A percentile compares a stretch with the other conserved stretches of the same genome.
Conservation (phyloP, 257 asterid species). For the Echium plantagineum region DNA sequence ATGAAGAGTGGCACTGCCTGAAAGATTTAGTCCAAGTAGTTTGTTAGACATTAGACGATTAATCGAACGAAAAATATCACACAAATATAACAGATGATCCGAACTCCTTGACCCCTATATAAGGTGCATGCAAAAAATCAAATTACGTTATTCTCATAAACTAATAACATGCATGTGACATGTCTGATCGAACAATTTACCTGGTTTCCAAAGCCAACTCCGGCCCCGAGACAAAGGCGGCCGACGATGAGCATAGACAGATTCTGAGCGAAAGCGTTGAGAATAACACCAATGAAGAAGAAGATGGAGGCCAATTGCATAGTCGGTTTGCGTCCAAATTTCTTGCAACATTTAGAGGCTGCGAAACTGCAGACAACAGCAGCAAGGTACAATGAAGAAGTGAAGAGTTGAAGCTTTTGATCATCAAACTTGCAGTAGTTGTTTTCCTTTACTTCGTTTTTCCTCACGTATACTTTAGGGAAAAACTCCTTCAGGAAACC, state of each 20-base stretch:
- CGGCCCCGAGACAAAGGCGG: not conserved
- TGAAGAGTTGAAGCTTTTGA: not conserved
- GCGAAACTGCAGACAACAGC: not conserved
- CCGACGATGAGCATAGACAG: not conserved
- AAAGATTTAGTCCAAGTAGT: not conserved
- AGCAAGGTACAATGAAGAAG: slow-evolving; percentile 2
- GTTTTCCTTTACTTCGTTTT: slow-evolving; percentile 8
- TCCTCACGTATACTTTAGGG: slow-evolving; percentile 14
- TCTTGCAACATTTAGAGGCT: not conserved
- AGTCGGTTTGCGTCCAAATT: not conserved
- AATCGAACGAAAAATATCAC: too few relatives aligned
- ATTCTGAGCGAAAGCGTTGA: not conserved
- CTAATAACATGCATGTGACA: too few relatives aligned
- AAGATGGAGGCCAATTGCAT: not conserved
- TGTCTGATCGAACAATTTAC: not conserved
- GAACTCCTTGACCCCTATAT: too few relatives aligned
- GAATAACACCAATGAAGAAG: not conserved
- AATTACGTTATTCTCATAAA: too few relatives aligned
- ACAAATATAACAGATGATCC: too few relatives aligned
- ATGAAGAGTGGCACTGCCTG: slow-evolving; percentile 18
- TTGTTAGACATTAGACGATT: too few relatives aligned
- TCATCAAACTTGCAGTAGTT: slow-evolving; percentile 1
- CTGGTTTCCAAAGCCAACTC: slow-evolving; percentile 1
- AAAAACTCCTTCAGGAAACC: slow-evolving; percentile 26
- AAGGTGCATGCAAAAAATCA: too few relatives aligned